These are phyloP conservation scores for Cucumis melo DNA, from an alignment of 306 rosid genomes.

Conservation along the genomic window DNA sequence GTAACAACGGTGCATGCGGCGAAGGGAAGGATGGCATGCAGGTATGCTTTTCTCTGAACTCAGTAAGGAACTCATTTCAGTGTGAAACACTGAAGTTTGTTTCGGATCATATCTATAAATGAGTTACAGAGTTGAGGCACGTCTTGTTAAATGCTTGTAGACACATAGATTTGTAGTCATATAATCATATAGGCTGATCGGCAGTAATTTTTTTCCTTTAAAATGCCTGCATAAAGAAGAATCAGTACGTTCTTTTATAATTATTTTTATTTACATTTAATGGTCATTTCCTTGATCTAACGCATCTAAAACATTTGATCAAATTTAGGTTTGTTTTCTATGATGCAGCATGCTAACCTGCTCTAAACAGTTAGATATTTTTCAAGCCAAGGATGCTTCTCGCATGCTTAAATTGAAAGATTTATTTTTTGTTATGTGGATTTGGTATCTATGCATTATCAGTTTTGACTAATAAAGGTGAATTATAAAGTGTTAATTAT, in stretches of 20 bases:
- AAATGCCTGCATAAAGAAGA: neutral
- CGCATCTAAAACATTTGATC: neutral
- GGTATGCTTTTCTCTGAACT: slow-evolving; percentile 17
- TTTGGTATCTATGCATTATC: neutral
- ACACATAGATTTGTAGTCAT: neutral
- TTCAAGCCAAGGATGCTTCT: neutral
- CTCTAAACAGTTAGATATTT: neutral
- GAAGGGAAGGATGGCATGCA: slow-evolving; percentile 19
- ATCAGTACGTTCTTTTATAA: neutral
- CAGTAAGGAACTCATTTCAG: neutral
- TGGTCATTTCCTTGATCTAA: neutral
- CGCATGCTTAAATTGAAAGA: neutral
- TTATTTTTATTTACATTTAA: neutral
- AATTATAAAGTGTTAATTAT: neutral
- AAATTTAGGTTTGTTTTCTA: neutral
- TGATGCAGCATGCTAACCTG: neutral
- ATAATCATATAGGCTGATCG: neutral
- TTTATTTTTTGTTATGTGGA: neutral
- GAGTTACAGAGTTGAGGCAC: neutral
- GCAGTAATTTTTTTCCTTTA: neutral
- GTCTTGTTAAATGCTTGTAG: neutral
- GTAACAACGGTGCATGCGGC: neutral
- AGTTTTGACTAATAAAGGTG: neutral
- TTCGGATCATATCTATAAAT: neutral
- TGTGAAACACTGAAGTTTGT: neutral